phyloP scores from a whole-genome alignment of 2,329 filamentous ascomycete species.

The Colletotrichum caudatum region DNA sequence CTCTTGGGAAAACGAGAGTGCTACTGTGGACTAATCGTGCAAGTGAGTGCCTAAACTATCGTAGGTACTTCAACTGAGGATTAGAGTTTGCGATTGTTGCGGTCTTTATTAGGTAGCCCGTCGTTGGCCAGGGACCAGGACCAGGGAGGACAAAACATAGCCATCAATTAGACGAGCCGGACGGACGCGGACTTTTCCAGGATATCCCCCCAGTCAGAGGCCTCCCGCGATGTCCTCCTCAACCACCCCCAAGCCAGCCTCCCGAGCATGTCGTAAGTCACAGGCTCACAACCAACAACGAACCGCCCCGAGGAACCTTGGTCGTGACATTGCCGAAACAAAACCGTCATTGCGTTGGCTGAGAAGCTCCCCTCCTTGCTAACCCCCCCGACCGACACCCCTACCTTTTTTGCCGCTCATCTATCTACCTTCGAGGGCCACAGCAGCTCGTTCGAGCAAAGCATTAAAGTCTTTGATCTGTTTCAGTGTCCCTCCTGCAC shows the following conservation, averaged over 20 bases:
- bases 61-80: background rate
- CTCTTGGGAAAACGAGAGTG: background rate
- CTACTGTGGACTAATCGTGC: too few species aligned
- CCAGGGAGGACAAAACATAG: slow-evolving; percentile 7
- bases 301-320: background rate
- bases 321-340: slow-evolving; percentile 16
- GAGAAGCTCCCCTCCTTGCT: background rate
- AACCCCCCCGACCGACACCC: background rate
- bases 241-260: slow-evolving; percentile 16
- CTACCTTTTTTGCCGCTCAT: background rate
- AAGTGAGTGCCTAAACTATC: too few species aligned
- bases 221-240: slow-evolving; percentile 4
- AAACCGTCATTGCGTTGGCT: background rate
- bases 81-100: slow-evolving; percentile 18
- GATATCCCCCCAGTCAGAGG: slow-evolving; percentile 26
- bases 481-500: slow-evolving; percentile 64
- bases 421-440: slow-evolving; percentile 61
- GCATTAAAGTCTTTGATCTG: slow-evolving; percentile 72
- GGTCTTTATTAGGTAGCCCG: background rate
- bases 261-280: slow-evolving; percentile 1
- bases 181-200: slow-evolving; percentile 33
- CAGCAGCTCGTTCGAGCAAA: slow-evolving; percentile 71
- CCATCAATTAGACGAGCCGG: slow-evolving; percentile 31
- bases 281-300: background rate
- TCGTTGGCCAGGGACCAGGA: slow-evolving; percentile 4